phyloP scores from a whole-genome alignment of 2,329 filamentous ascomycete genomes.

The Pyrenochaeta sp. region DNA sequence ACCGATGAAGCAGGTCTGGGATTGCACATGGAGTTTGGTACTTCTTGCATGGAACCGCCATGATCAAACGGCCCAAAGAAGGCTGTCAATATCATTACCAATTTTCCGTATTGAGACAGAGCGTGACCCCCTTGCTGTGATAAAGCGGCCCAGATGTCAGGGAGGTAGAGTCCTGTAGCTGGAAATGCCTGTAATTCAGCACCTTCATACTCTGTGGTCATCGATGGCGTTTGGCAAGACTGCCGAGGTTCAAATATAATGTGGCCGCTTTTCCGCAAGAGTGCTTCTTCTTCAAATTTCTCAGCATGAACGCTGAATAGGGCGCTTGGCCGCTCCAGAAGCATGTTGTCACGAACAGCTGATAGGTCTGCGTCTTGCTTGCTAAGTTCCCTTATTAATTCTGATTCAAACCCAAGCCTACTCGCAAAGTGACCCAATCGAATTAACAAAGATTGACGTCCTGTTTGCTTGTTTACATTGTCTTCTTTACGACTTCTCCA shows the following conservation, averaged over 20 bases:
- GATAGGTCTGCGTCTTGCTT: constrained; percentile 1
- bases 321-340: not conserved
- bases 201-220: not conserved
- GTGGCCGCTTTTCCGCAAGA: not conserved
- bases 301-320: not conserved
- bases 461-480: too few species aligned
- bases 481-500: not conserved
- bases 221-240: not conserved
- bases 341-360: not conserved
- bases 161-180: not conserved
- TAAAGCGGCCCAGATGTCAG: not conserved
- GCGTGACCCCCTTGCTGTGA: not conserved
- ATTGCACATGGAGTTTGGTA: too few species aligned
- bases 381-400: constrained; percentile 2
- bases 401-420: constrained; percentile 4
- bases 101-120: not conserved
- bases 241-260: not conserved
- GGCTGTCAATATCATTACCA: not conserved
- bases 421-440: constrained; percentile 1
- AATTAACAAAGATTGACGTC: constrained; percentile 1
- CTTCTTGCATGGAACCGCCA: not conserved
- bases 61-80: not conserved
- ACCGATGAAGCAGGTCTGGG: too few species aligned
- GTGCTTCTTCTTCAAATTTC: not conserved
- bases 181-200: too few species aligned